Evolutionary conservation across 306 rosid species (phyloP).

Genomic region (Gleditsia sinensis): DNA sequence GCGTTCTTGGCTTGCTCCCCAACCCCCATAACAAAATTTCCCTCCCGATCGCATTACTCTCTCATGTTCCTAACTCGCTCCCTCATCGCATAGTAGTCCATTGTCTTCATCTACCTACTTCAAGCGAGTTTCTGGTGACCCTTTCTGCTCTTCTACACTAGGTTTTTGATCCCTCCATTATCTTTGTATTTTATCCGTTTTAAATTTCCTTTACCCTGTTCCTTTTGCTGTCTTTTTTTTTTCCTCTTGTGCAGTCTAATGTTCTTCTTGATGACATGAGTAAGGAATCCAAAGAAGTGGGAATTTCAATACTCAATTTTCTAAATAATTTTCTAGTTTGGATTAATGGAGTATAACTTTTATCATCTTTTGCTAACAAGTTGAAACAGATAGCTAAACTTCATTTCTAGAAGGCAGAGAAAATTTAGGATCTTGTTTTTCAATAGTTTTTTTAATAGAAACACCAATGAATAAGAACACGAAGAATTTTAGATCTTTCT

Average conservation of each 20-base stretch:
- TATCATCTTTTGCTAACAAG: not conserved
- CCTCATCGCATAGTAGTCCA: too few relatives aligned
- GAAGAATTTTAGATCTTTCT: not conserved
- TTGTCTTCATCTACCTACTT: too few relatives aligned
- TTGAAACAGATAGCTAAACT: not conserved
- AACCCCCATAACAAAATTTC: too few relatives aligned
- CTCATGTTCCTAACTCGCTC: too few relatives aligned
- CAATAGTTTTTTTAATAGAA: not conserved
- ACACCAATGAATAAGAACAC: not conserved
- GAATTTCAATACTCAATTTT: not conserved
- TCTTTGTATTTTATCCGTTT: not conserved
- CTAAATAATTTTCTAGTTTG: not conserved
- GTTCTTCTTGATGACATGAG: not conserved
- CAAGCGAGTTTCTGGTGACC: too few relatives aligned
- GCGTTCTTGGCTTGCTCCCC: too few relatives aligned
- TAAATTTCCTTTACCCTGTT: not conserved
- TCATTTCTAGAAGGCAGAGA: not conserved
- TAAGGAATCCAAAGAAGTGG: not conserved
- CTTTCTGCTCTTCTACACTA: conserved; percentile 69
- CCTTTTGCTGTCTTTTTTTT: not conserved
- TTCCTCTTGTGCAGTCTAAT: not conserved
- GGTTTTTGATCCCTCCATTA: conserved; percentile 44
- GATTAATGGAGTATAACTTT: not conserved
- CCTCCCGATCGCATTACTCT: too few relatives aligned
- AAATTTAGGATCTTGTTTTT: not conserved